Conservation (phyloP, 2,329 filamentous ascomycete species). For the Exophiala phaeomuriformis region DNA sequence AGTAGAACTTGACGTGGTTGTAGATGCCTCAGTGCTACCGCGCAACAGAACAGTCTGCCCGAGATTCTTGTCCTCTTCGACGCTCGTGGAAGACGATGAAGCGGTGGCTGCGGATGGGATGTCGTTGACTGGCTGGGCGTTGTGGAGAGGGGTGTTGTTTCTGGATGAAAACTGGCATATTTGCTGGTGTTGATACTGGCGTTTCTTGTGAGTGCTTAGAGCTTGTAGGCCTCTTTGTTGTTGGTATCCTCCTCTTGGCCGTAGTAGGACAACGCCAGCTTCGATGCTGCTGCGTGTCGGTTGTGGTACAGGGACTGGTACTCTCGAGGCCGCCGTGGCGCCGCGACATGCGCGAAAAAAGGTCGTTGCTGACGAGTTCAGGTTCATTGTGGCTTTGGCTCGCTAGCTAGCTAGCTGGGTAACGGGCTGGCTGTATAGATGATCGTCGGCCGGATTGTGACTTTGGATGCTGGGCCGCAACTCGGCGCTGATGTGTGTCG, state of each 20-base stretch:
- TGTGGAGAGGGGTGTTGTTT: not conserved
- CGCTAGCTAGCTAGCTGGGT: too few relatives aligned
- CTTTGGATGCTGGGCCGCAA: too few relatives aligned
- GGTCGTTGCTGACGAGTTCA: constrained; percentile 9
- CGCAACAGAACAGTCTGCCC: not conserved
- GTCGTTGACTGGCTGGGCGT: constrained; percentile 5
- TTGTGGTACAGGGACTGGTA: not conserved
- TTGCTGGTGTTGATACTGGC: not conserved
- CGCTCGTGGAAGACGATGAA: not conserved
- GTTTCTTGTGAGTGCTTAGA: too few relatives aligned
- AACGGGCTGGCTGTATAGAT: too few relatives aligned
- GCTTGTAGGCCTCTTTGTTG: too few relatives aligned
- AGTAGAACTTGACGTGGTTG: not conserved
- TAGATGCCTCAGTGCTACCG: not conserved
- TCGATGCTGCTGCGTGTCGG: not conserved
- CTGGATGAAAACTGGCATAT: constrained; percentile 4
- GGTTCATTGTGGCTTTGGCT: not conserved
- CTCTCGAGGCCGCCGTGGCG: too few relatives aligned
- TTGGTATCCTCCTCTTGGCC: not conserved
- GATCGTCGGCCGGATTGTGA: too few relatives aligned
- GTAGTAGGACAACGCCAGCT: not conserved
- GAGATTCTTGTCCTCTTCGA: not conserved
- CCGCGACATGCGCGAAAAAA: constrained; percentile 16
- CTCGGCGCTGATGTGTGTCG: too few relatives aligned
- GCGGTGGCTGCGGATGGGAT: not conserved